phyloP scores from a whole-genome alignment of 306 rosid genomes.

The Acacia acuminata region DNA sequence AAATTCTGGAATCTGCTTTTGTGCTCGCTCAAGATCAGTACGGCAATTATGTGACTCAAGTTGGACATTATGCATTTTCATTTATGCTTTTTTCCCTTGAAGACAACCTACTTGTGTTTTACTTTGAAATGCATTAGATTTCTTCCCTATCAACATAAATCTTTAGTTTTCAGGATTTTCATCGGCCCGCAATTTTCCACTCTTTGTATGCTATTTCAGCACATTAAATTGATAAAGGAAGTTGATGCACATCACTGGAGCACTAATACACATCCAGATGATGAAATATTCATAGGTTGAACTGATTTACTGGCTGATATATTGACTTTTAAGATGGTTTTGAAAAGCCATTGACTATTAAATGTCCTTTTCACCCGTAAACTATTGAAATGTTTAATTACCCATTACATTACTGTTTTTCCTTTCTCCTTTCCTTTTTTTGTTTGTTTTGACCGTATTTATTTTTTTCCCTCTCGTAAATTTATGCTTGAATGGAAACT shows the following conservation, averaged over 20 bases:
- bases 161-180: not conserved
- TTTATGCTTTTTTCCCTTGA: too few relatives aligned
- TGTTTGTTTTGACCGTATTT: not conserved
- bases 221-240: not conserved
- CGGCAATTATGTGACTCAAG: too few relatives aligned
- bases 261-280: not conserved
- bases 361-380: not conserved
- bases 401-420: not conserved
- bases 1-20: too few relatives aligned
- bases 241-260: not conserved
- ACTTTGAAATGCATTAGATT: not conserved
- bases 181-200: not conserved
- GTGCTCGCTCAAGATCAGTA: too few relatives aligned
- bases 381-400: not conserved
- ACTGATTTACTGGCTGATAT: constrained; percentile 2
- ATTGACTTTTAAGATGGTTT: not conserved
- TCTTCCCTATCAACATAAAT: not conserved
- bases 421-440: not conserved
- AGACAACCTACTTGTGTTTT: not conserved
- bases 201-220: not conserved
- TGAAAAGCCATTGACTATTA: not conserved
- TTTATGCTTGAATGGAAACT: constrained; percentile 19
- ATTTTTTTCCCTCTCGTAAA: not conserved
- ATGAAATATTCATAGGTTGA: not conserved
- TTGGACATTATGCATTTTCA: too few relatives aligned